These are phyloP conservation scores for Serendipita sp. DNA, from an alignment of 768 basidiomycete genomes.

Conservation along the genomic window DNA sequence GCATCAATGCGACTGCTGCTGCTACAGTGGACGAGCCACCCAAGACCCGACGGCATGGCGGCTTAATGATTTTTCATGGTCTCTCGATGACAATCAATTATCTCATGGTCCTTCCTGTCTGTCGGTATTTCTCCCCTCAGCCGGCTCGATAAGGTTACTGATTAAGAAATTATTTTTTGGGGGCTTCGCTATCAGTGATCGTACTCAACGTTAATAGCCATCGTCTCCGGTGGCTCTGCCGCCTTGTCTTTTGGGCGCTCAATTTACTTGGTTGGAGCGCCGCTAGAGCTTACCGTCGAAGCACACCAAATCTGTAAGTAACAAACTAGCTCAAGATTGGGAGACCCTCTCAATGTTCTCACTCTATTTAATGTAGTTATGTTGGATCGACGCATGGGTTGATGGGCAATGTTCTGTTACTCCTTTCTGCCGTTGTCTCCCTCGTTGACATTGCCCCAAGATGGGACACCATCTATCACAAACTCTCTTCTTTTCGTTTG, in stretches of 20 bases:
- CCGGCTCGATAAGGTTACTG: neutral
- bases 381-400: constrained; percentile 38
- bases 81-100: constrained; percentile 63
- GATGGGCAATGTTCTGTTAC: constrained; percentile 44
- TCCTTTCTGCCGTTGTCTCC: constrained; percentile 31
- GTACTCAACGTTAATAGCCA: constrained; percentile 45
- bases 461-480: too few species aligned
- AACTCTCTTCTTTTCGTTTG: too few species aligned
- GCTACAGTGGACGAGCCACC: constrained; percentile 32
- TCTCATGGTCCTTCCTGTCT: constrained; percentile 65
- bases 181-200: constrained; percentile 46
- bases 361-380: constrained; percentile 18
- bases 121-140: constrained; percentile 27
- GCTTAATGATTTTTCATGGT: constrained; percentile 59
- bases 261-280: neutral
- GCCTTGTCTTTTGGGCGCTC: constrained; percentile 7
- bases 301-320: constrained; percentile 24
- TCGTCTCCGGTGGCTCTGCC: constrained; percentile 37
- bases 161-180: constrained; percentile 13
- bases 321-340: neutral
- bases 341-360: neutral
- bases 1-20: neutral
- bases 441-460: constrained; percentile 38
- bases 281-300: constrained; percentile 34
- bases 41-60: constrained; percentile 16